Percentiles rank a stretch among this genome's conserved stretches.
Conservation (phyloP, 2,329 filamentous ascomycete species). For the Colletotrichum lini region DNA sequence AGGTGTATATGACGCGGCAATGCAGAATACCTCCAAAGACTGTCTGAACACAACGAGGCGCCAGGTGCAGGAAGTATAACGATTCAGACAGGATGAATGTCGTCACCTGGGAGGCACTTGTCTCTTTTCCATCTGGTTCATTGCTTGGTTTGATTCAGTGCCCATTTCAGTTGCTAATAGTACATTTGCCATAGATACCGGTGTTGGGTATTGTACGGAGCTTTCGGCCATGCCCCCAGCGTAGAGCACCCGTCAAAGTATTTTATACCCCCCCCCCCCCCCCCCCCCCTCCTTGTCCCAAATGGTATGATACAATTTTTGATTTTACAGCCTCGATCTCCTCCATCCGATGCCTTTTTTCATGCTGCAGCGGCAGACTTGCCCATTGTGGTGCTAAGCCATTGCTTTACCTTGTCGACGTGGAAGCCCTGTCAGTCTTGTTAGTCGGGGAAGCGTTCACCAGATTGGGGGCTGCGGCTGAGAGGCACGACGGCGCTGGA, state of each 20-base stretch:
- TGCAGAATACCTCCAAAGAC: slow-evolving; percentile 39
- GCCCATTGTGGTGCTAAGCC: slow-evolving; percentile 14
- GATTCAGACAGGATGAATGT: background rate
- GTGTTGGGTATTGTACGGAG: background rate
- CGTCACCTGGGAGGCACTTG: background rate
- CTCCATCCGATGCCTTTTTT: background rate
- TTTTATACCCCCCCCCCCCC: no score
- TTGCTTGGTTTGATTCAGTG: background rate
- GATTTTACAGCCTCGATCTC: slow-evolving; percentile 17
- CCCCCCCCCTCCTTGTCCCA: background rate
- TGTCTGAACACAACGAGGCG: background rate
- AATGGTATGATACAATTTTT: slow-evolving; percentile 26
- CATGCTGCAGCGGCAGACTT: background rate
- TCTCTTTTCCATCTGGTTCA: background rate
- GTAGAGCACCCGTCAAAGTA: background rate
- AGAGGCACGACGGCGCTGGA: background rate
- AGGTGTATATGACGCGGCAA: slow-evolving; percentile 42
- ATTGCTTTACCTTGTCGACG: slow-evolving; percentile 32
- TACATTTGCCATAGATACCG: slow-evolving; percentile 12
- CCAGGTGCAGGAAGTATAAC: background rate
- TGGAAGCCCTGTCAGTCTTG: slow-evolving; percentile 28
- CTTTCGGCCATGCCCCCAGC: background rate
- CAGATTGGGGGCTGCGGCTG: background rate
- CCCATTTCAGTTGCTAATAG: background rate
- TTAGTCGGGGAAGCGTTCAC: background rate